Percentiles rank a stretch among this genome's conserved stretches.
phyloP scores from a whole-genome alignment of 208 protist species.

The Lotmaria passim region DNA sequence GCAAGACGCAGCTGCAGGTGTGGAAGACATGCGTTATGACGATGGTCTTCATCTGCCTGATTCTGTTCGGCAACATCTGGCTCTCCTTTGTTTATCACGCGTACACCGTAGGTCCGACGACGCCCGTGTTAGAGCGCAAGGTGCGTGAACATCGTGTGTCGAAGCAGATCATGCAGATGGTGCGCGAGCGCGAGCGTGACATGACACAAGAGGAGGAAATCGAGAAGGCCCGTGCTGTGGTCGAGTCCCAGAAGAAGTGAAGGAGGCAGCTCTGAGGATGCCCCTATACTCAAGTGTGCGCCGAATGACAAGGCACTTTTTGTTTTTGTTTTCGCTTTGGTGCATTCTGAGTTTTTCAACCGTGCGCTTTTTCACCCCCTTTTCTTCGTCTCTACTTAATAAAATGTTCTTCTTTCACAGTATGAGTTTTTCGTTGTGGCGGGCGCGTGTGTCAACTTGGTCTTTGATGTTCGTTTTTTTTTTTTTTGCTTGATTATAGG shows the following conservation, averaged over 20 bases:
- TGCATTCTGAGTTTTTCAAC: too few relatives aligned
- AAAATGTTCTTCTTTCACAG: neutral
- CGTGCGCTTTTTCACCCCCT: too few relatives aligned
- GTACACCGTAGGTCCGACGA: constrained; percentile 87
- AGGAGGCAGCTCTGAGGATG: neutral
- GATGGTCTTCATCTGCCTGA: constrained; percentile 81
- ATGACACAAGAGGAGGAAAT: constrained; percentile 74
- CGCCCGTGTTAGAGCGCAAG: constrained; percentile 88
- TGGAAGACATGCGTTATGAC: constrained; percentile 90
- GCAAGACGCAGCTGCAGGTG: constrained; percentile 84
- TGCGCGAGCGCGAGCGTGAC: constrained; percentile 84
- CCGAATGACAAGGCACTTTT: too few relatives aligned
- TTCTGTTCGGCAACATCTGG: constrained; percentile 88
- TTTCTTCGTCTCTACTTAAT: too few relatives aligned
- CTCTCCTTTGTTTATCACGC: constrained; percentile 89
- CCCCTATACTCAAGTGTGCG: neutral
- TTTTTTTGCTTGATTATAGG: neutral
- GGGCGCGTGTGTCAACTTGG: neutral
- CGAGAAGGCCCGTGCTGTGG: constrained; percentile 53
- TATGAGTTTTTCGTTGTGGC: neutral
- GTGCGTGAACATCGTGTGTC: constrained; percentile 90
- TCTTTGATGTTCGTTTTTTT: neutral
- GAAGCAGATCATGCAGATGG: constrained; percentile 93
- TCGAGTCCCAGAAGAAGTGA: constrained; percentile 67
- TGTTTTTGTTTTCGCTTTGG: too few relatives aligned